Evolutionary conservation across 202 grass and related monocot genomes (phyloP).

Genomic region (Digitaria exilis): DNA sequence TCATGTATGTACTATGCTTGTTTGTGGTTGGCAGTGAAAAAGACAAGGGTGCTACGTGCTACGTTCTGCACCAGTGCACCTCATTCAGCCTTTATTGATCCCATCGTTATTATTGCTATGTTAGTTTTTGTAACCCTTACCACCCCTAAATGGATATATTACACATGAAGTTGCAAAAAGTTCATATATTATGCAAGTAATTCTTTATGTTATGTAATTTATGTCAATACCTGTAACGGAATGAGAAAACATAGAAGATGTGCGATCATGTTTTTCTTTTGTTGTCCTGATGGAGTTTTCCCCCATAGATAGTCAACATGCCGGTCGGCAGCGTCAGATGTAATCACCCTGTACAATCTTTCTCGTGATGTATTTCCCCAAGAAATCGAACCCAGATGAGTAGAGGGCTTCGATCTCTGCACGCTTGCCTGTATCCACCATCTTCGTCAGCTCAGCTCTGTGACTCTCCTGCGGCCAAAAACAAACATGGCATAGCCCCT

Average conservation of each 20-base stretch:
- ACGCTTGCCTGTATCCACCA: constrained; percentile 66
- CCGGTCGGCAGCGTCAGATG: constrained; percentile 44
- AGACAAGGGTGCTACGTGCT: not conserved
- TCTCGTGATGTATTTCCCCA: constrained; percentile 77
- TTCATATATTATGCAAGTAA: too few relatives aligned
- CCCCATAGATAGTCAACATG: not conserved
- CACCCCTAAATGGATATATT: constrained; percentile 22
- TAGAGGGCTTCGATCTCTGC: constrained; percentile 93
- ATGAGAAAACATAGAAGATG: too few relatives aligned
- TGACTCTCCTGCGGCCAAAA: constrained; percentile 61
- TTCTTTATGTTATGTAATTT: too few relatives aligned
- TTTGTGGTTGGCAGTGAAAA: not conserved
- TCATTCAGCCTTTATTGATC: not conserved
- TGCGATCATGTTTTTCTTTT: too few relatives aligned
- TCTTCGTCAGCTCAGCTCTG: constrained; percentile 61
- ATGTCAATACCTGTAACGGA: too few relatives aligned
- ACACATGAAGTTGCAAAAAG: constrained; percentile 11
- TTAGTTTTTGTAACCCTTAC: too few relatives aligned
- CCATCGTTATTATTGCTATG: too few relatives aligned
- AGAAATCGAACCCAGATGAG: constrained; percentile 82
- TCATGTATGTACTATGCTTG: too few relatives aligned
- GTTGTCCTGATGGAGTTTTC: too few relatives aligned
- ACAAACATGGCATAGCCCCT: not conserved
- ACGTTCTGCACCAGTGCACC: too few relatives aligned
- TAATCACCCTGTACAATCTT: constrained; percentile 93